phyloP scores from a whole-genome alignment of 805 yeast species.

The Spathaspora arborariae region DNA sequence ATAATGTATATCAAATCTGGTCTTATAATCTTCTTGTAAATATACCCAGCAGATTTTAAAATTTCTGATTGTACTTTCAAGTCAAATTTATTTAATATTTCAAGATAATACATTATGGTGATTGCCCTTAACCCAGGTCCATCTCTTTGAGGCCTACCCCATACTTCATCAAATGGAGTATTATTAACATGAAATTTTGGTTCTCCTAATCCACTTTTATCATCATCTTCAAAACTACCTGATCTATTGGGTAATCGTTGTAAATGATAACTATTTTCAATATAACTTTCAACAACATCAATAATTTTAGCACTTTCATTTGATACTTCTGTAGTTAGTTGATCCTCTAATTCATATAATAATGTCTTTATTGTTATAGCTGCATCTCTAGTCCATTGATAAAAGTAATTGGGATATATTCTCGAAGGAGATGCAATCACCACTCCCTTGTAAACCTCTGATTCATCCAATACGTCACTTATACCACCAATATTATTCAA shows the following conservation, averaged over 20 bases:
- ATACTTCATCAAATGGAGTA: constrained; percentile 53
- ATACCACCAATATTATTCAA: constrained; percentile 56
- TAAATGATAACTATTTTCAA: constrained; percentile 52
- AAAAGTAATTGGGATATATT: constrained; percentile 71
- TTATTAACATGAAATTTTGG: constrained; percentile 79
- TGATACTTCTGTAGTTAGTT: neutral
- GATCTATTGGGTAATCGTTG: constrained; percentile 70
- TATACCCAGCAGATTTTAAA: constrained; percentile 25
- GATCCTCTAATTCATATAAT: constrained; percentile 4
- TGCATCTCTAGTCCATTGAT: constrained; percentile 88
- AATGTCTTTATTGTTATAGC: constrained; percentile 75
- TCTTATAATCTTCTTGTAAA: constrained; percentile 53
- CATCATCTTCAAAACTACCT: constrained; percentile 48
- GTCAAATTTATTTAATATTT: constrained; percentile 32
- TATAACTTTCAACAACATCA: constrained; percentile 51
- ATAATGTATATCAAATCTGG: constrained; percentile 68
- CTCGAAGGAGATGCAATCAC: constrained; percentile 84
- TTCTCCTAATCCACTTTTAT: constrained; percentile 70
- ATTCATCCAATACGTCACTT: constrained; percentile 22
- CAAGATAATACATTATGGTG: constrained; percentile 56
- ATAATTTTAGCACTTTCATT: constrained; percentile 9
- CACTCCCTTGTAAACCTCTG: constrained; percentile 56
- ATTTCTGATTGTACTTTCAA: constrained; percentile 18
- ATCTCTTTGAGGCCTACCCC: constrained; percentile 97
- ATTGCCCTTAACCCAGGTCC: constrained; percentile 85